A percentile compares a stretch with the other conserved stretches of the same genome.
These are phyloP conservation scores for Tetrahymena malaccensis DNA, from an alignment of 73 alveolate genomes.

Conservation along the genomic window DNA sequence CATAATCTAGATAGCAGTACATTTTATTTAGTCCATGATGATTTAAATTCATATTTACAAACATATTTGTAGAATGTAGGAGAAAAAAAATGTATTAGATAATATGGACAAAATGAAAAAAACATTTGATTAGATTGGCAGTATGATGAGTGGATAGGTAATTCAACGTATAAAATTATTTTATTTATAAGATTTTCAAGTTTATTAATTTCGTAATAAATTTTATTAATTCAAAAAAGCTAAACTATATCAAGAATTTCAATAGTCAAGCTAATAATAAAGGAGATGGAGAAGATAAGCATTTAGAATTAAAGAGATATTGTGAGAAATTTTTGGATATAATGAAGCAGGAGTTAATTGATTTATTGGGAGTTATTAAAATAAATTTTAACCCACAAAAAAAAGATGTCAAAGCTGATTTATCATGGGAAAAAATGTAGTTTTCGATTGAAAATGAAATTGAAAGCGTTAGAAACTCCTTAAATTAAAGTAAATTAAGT, in stretches of 20 bases:
- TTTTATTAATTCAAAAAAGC: neutral
- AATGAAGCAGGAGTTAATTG: neutral
- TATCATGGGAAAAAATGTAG: neutral
- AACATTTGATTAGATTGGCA: neutral
- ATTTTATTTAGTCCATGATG: neutral
- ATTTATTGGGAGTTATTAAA: neutral
- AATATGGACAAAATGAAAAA: neutral
- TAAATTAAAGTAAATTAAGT: neutral
- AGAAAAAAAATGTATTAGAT: neutral
- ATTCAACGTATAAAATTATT: neutral
- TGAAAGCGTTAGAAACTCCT: neutral
- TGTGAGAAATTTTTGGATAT: neutral
- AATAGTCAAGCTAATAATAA: neutral
- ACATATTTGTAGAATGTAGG: neutral
- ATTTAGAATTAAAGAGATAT: neutral
- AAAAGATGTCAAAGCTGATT: neutral
- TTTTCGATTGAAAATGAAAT: neutral
- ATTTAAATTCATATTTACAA: neutral
- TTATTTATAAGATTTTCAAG: neutral
- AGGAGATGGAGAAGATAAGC: neutral
- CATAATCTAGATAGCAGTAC: neutral
- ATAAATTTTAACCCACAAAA: neutral
- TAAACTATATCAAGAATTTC: neutral
- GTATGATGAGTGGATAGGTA: neutral
- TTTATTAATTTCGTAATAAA: neutral